Conservation (phyloP, 202 grass and related monocot species). For the Elaeis oleifera region DNA sequence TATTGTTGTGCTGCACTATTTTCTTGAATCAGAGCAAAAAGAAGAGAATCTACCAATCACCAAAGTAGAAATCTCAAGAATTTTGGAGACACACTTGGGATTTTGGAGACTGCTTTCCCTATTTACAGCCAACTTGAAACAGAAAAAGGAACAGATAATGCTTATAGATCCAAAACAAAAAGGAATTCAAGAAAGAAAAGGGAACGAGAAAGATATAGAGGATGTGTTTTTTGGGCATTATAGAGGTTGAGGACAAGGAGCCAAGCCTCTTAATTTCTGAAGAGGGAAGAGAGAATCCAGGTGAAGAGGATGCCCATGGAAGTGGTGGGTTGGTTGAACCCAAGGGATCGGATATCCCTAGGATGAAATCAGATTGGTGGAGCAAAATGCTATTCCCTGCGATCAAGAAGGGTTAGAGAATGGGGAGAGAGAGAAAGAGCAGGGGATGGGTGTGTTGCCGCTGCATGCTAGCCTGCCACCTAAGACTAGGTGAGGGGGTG, state of each 20-base stretch:
- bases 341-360: too few relatives aligned
- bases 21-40: constrained; percentile 35
- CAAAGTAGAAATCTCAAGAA: not conserved
- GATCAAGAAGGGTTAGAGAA: too few relatives aligned
- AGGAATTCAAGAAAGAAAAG: constrained; percentile 6
- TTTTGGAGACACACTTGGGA: constrained; percentile 61
- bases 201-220: constrained; percentile 33
- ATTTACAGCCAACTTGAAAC: constrained; percentile 85
- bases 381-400: too few relatives aligned
- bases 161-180: constrained; percentile 1
- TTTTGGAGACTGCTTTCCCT: constrained; percentile 92
- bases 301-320: constrained; percentile 98
- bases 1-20: constrained; percentile 97
- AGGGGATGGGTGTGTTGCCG: too few relatives aligned
- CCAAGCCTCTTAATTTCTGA: constrained; percentile 85
- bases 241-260: constrained; percentile 96
- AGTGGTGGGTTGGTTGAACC: not conserved
- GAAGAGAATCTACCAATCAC: not conserved
- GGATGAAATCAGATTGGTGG: too few relatives aligned
- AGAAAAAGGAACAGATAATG: constrained; percentile 13
- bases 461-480: too few relatives aligned
- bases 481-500: too few relatives aligned
- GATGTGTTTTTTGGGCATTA: constrained; percentile 97
- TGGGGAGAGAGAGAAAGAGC: too few relatives aligned
- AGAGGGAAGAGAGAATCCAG: constrained; percentile 86